Base-by-base conservation (phyloP, 1,139 yeast species). In the Geotrichum australiense region DNA sequence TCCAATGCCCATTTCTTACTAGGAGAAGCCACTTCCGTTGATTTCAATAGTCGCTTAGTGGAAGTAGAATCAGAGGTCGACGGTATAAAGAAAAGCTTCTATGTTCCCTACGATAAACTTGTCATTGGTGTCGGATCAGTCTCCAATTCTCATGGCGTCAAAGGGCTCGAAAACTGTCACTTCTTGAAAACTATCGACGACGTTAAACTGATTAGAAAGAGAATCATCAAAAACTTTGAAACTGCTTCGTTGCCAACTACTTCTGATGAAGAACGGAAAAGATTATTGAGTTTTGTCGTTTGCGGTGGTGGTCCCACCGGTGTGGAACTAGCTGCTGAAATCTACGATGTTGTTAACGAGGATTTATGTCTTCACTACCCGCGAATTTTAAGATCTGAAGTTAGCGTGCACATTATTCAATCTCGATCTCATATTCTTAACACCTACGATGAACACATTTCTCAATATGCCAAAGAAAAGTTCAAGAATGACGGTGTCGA, bases 261-360 rank as follows among this genome's bases (percentile, higher is more conserved):
- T 1, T 48, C 75, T 1, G 75, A 73, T 47, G 78, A 70, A 38
- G 81, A 77, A 55, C 71, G 81, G 51, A 74, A 71, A 53, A 69
- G 69, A 43, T 58, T 77, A 41, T 61, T 78, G 42, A 73, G 78
- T 49, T 76, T 76, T 62, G 83, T 78, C 20, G 71, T 78, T 32
- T 78, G 82, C 55, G 84, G 83, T 47, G 84, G 82, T 46, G 83
- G 83, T 23, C 83, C 83, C 48, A 78, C 83, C 2, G 84, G 84
- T 50, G 80, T 76, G 32, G 84, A 78, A 56, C 68, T 78, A 50
- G 83, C 83, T 18, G 81, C 82, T 21, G 80, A 77, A 56, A 70
- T 77, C 21, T 76, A 64, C 49, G 83, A 77, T 53, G 55, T 76
- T 47, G 60, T 77, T 52, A 74, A 75, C 53, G 83, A 77, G 58